Evolutionary conservation across 148 eudicot genomes (phyloP), one percentile per base, ranked within the genome.

Genomic region (Euryodendron excelsum): DNA sequence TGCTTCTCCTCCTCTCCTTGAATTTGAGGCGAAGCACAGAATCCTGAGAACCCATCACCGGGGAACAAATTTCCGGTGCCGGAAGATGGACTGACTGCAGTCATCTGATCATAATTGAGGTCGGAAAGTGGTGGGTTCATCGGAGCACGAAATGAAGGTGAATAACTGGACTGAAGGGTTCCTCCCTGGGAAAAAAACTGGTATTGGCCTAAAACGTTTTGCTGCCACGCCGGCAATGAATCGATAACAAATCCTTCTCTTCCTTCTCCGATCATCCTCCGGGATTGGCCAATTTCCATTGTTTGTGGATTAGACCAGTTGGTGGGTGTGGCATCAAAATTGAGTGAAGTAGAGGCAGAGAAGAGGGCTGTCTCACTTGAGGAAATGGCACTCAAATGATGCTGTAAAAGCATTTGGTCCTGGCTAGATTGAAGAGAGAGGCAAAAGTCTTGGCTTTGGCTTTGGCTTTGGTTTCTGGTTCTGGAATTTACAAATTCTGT

Each of bases 101-200:
- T 39, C 4, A 63, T 3, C 5, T 30, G 68, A 63, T 33, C 39
- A 67, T 4, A 68, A 39, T 50, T 66, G 6, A 48, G 20, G 56
- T 36, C 52, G 21, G 71, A 28, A 15, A 76, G 2, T 45, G 39
- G 55, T 0, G 18, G 36, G 52, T 45, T 15, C 55, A 33, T 33
- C 20, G 50, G 3, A 52, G 63, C 34, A 8, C 3, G n/a, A 34
- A 53, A 1, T 20, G 48, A 10, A 33, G 74, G 65, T 36, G 34
- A 27, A 52, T 23, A 78, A 50, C 72, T 77, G 80, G 80, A 78
- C 80, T 78, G 80, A 78, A 78, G 73, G 80, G 80, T 60, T 53
- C 69, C 80, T 60, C 73, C 69, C 21, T 66, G 80, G 31, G 14
- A 33, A 68, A 8, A 34, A 3, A 68, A 53, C 18, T 68, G 73